A percentile compares a stretch with the other conserved stretches of the same genome.
Evolutionary conservation across 1,284 basidiomycete genomes (phyloP).

Genomic region (Rugosomyces carneus): DNA sequence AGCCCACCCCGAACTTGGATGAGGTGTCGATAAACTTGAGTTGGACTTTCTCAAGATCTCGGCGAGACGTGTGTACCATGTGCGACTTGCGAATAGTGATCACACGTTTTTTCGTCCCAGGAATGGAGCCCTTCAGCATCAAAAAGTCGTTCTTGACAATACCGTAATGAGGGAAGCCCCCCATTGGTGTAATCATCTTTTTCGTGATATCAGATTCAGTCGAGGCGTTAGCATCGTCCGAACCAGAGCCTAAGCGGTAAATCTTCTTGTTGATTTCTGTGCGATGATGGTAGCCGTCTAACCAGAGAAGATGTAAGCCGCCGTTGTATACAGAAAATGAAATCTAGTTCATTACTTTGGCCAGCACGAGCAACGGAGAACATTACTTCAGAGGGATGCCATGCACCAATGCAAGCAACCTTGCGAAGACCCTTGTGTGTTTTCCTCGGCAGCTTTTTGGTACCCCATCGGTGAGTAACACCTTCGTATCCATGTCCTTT

Average conservation of each 20-base stretch:
- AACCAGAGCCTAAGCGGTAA: conserved; percentile 89
- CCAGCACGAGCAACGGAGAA: conserved; percentile 99
- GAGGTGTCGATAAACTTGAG: conserved; percentile 99
- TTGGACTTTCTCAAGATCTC: conserved; percentile 92
- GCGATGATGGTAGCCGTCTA: conserved; percentile 98
- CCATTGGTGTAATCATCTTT: conserved; percentile 97
- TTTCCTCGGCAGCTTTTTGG: conserved; percentile 97
- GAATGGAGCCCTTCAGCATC: conserved; percentile 91
- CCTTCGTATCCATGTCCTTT: conserved; percentile 99
- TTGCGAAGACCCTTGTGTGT: conserved; percentile 99
- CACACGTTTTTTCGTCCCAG: conserved; percentile 97
- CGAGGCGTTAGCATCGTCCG: conserved; percentile 81
- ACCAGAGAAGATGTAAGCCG: too few relatives aligned
- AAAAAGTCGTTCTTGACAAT: conserved; percentile 98
- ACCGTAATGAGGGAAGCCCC: conserved; percentile 99
- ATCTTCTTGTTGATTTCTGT: conserved; percentile 99
- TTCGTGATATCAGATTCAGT: conserved; percentile 92
- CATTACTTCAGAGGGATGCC: conserved; percentile 99
- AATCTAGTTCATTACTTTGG: conserved; percentile 70
- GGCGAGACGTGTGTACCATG: conserved; percentile 83
- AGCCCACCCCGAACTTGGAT: conserved; percentile 81
- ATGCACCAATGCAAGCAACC: conserved; percentile 99
- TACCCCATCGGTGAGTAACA: conserved; percentile 99
- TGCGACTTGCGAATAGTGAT: conserved; percentile 88
- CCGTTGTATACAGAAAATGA: conserved; percentile 7